A percentile compares a stretch with the other conserved stretches of the same genome.
phyloP scores from a whole-genome alignment of 306 rosid genomes.

The Prunus mume region DNA sequence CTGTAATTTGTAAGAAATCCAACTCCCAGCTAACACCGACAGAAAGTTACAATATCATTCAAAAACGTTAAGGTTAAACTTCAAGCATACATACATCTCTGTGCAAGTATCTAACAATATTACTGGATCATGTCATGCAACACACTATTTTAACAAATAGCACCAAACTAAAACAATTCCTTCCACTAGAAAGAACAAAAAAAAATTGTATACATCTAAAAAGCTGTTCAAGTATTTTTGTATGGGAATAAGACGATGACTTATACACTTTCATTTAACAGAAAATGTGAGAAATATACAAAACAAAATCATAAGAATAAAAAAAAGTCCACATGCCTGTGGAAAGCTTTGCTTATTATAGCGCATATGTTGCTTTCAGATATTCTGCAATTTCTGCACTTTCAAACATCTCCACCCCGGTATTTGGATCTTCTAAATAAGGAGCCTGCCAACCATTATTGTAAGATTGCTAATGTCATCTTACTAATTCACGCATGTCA shows the following conservation, averaged over 20 bases:
- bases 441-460: slow-evolving; percentile 63
- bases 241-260: slow-evolving; percentile 10
- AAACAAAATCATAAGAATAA: background rate
- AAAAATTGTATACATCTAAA: slow-evolving; percentile 4
- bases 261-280: slow-evolving; percentile 6
- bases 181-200: slow-evolving; percentile 7
- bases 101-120: background rate
- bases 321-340: slow-evolving; percentile 15
- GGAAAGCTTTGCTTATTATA: slow-evolving; percentile 24
- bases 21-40: slow-evolving; percentile 3
- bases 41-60: too few species aligned
- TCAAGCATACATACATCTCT: background rate
- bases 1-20: background rate
- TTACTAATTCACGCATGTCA: slow-evolving; percentile 19
- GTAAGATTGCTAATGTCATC: slow-evolving; percentile 5
- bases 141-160: background rate
- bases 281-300: slow-evolving; percentile 4
- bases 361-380: slow-evolving; percentile 78
- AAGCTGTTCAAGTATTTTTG: background rate
- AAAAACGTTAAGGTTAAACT: too few species aligned
- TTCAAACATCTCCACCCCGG: slow-evolving; percentile 90
- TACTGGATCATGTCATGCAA: background rate
- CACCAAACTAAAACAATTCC: background rate
- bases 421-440: slow-evolving; percentile 89
- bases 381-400: slow-evolving; percentile 93